A percentile compares a stretch with the other conserved stretches of the same genome.
These are phyloP conservation scores for Emmonsiellopsis sp. DNA, from an alignment of 2,329 filamentous ascomycete genomes.

Conservation along the genomic window DNA sequence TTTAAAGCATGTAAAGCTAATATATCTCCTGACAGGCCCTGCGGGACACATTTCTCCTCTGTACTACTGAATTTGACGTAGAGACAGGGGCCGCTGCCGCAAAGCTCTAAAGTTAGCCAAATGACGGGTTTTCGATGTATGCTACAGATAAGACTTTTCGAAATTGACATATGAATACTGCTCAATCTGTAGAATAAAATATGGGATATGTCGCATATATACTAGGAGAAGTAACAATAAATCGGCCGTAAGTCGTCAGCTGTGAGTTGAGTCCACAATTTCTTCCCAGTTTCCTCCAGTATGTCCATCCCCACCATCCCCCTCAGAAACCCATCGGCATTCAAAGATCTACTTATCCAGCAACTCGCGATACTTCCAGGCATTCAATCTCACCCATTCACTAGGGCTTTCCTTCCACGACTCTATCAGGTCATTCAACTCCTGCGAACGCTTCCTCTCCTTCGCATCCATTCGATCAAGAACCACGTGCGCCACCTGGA, in stretches of 20 bases:
- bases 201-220: too few relatives aligned
- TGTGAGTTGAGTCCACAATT: too few relatives aligned
- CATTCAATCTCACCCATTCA: not conserved
- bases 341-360: too few relatives aligned
- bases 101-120: slow-evolving; percentile 18
- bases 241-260: too few relatives aligned
- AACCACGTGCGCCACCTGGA: not conserved
- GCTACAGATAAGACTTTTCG: too few relatives aligned
- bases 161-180: too few relatives aligned
- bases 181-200: too few relatives aligned
- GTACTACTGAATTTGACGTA: slow-evolving; percentile 43
- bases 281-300: too few relatives aligned
- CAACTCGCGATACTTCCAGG: not conserved
- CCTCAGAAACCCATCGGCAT: too few relatives aligned
- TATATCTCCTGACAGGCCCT: slow-evolving; percentile 27
- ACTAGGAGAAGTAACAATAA: too few relatives aligned
- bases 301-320: too few relatives aligned
- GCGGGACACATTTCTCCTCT: slow-evolving; percentile 46
- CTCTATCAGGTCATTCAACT: not conserved
- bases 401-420: not conserved
- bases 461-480: not conserved
- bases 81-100: slow-evolving; percentile 17
- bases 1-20: not conserved
- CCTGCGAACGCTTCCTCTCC: not conserved
- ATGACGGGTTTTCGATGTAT: not conserved